phyloP scores from a whole-genome alignment of 805 yeast species.

The Metschnikowia peoriensis region DNA sequence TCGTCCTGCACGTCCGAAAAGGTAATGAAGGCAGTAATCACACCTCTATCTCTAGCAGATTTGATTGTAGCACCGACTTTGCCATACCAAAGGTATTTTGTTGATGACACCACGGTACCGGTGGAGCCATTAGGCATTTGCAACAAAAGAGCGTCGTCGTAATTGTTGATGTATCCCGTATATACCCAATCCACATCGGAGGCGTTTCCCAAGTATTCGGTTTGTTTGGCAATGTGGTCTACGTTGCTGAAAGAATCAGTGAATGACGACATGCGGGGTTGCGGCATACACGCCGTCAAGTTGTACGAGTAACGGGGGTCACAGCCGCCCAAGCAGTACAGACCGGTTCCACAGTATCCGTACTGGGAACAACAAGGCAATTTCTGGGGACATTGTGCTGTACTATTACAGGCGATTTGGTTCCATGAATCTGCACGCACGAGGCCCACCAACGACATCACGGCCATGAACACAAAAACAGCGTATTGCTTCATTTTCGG shows the following conservation, averaged over 20 bases:
- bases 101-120: conserved; percentile 80
- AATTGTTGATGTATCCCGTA: conserved; percentile 52
- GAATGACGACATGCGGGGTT: conserved; percentile 66
- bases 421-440: conserved; percentile 11
- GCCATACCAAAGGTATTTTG: conserved; percentile 86
- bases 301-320: conserved; percentile 70
- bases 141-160: conserved; percentile 53
- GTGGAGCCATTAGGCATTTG: conserved; percentile 76
- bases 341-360: conserved; percentile 79
- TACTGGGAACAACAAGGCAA: conserved; percentile 84
- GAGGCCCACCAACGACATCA: conserved; percentile 7
- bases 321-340: conserved; percentile 83
- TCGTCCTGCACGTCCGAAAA: conserved; percentile 88
- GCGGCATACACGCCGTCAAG: conserved; percentile 75
- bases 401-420: conserved; percentile 48
- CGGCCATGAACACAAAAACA: conserved; percentile 4
- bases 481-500: conserved; percentile 10
- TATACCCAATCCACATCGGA: conserved; percentile 67
- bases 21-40: conserved; percentile 76
- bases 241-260: conserved; percentile 41
- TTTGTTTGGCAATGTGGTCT: conserved; percentile 24
- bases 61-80: conserved; percentile 66
- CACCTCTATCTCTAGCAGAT: conserved; percentile 76
- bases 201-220: conserved; percentile 67
- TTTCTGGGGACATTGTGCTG: conserved; percentile 65